These are phyloP conservation scores for Austropuccinia psidii DNA, from an alignment of 1,284 basidiomycete species.

Conservation along the genomic window DNA sequence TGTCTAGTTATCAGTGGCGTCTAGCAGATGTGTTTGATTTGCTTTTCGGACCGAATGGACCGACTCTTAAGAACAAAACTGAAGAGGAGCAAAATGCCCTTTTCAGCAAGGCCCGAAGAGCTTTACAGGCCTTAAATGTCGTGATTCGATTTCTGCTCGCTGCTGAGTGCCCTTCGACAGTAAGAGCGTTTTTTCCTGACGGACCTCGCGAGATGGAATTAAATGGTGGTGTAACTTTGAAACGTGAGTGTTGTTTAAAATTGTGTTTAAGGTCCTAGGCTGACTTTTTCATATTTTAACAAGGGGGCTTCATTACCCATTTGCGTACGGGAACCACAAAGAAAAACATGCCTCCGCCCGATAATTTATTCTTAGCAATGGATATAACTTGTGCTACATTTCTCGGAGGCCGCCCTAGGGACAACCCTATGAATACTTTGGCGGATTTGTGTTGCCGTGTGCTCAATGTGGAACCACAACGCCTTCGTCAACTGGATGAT, in stretches of 20 bases:
- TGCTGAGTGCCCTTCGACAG: neutral
- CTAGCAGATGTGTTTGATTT: neutral
- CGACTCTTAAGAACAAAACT: neutral
- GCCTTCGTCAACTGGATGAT: neutral
- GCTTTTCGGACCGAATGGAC: slow-evolving; percentile 8
- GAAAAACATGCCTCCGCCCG: neutral
- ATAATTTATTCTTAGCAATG: slow-evolving; percentile 17
- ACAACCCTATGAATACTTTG: neutral
- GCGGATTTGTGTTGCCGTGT: slow-evolving; percentile 11
- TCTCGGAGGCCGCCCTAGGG: neutral
- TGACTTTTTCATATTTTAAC: neutral
- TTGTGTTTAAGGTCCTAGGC: too few species aligned
- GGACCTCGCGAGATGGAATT: neutral
- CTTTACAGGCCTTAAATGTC: slow-evolving; percentile 11
- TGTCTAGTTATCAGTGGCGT: neutral
- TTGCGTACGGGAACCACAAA: slow-evolving; percentile 2
- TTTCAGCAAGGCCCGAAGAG: neutral
- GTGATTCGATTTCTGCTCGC: neutral
- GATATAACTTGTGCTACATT: slow-evolving; percentile 20
- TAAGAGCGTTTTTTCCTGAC: slow-evolving; percentile 16
- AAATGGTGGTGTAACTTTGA: neutral
- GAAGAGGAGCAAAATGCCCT: neutral
- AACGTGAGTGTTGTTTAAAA: neutral
- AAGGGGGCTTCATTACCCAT: slow-evolving; percentile 18
- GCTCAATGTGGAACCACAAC: neutral